Base-by-base conservation (phyloP, 1,139 yeast species). In the Yarrowia galli region DNA sequence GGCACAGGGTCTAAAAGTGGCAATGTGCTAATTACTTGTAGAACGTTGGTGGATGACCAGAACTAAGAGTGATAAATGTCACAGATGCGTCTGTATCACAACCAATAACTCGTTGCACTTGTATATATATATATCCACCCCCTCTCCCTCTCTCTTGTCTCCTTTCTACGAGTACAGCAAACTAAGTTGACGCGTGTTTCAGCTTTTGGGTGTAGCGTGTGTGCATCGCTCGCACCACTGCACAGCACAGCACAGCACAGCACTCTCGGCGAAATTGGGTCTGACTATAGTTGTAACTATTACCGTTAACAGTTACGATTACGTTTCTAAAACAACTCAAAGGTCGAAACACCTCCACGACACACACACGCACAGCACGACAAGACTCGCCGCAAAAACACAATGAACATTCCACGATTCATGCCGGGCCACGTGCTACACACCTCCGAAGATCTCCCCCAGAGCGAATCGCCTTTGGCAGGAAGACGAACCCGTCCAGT, bases 341-440 rank as follows among this genome's bases (percentile, higher is more conserved):
- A 23, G n/a, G 18, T 10, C 32, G 28, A 45, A n/a, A 48, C 22
- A 16, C 9, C 22, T 10, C 40, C 22, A 20, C 28, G 43, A 22
- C 43, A 22, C 28, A 28, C 23, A 9, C 22, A 25, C 32, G n/a
- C 32, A 28, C 32, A 28, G 8, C 9, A 28, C 32, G 32, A 28
- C 32, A 7, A 28, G 1, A 28, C 32, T 25, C 8, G 28, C 28
- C 7, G 28, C 3, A 25, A 25, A 25, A 28, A 1, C 32, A 54
- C 7, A 6, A 58, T 58, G 64, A 58, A 58, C 64, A 61, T 61
- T 38, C 56, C 66, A 36, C 22, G 66, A 35, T 61, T 61, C 25
- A 61, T 61, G 56, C 66, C 66, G 15, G 56, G 66, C 13, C 66
- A 61, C 66, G 56, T 46, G 28, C 56, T 61, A 16, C 54, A 61